phyloP scores from a whole-genome alignment of 805 yeast species.

The Candida cerambycidarum region DNA sequence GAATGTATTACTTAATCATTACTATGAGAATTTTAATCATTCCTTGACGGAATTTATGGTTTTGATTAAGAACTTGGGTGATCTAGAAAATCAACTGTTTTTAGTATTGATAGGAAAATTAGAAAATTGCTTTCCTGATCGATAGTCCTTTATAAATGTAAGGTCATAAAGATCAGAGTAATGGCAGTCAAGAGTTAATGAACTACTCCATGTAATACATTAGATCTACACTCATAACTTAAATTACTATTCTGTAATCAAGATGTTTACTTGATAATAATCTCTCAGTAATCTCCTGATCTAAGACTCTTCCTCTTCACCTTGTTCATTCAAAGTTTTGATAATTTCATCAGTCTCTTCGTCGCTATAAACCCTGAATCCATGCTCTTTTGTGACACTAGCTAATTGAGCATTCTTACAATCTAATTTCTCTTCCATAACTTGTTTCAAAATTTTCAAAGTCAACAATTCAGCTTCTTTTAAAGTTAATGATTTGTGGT shows the following conservation, averaged over 20 bases:
- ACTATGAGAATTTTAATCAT: slow-evolving; percentile 45
- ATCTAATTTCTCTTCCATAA: slow-evolving; percentile 98
- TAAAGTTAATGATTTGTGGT: slow-evolving; percentile 86
- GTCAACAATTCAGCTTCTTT: slow-evolving; percentile 91
- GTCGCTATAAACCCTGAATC: slow-evolving; percentile 82
- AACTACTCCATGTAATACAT: neutral
- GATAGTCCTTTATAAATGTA: too few species aligned
- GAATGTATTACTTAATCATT: slow-evolving; percentile 39
- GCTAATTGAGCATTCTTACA: slow-evolving; percentile 94
- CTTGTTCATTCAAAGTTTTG: slow-evolving; percentile 68
- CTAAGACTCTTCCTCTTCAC: slow-evolving; percentile 13
- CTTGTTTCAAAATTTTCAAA: slow-evolving; percentile 89
- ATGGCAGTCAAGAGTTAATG: too few species aligned
- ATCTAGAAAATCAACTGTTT: slow-evolving; percentile 47
- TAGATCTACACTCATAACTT: slow-evolving; percentile 1
- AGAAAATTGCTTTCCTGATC: slow-evolving; percentile 34
- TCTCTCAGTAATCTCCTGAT: neutral
- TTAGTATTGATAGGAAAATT: slow-evolving; percentile 44
- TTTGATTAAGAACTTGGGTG: slow-evolving; percentile 49
- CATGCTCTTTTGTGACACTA: slow-evolving; percentile 80
- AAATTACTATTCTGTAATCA: neutral
- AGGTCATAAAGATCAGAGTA: too few species aligned
- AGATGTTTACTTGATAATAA: neutral
- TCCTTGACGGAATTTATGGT: slow-evolving; percentile 46
- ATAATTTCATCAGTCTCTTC: slow-evolving; percentile 82